These are phyloP conservation scores for Kwoniella mangroviensis DNA, from an alignment of 768 basidiomycete species.

Conservation along the genomic window DNA sequence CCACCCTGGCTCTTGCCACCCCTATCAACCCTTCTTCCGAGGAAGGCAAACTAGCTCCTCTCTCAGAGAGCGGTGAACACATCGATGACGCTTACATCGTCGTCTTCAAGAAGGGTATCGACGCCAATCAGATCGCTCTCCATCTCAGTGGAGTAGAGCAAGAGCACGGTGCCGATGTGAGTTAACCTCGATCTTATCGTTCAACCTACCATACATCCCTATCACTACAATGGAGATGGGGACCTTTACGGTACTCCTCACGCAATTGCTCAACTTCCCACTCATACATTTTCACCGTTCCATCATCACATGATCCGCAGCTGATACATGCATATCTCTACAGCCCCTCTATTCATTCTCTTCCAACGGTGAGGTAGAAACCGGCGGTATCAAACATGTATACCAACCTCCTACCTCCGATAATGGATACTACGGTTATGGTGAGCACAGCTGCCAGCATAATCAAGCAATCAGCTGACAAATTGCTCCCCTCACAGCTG, in stretches of 20 bases:
- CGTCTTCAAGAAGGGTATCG: constrained; percentile 75
- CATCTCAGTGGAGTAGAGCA: constrained; percentile 77
- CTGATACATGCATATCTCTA: not conserved
- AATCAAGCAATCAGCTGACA: constrained; percentile 2
- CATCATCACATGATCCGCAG: too few relatives aligned
- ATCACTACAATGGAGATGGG: not conserved
- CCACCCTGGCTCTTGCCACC: constrained; percentile 40
- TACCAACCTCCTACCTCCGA: constrained; percentile 68
- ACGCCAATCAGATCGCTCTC: constrained; percentile 64
- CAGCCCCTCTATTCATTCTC: constrained; percentile 45
- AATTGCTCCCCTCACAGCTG: constrained; percentile 60
- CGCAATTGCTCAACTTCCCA: not conserved
- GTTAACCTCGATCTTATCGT: constrained; percentile 25
- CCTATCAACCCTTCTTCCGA: constrained; percentile 34
- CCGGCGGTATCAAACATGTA: constrained; percentile 65
- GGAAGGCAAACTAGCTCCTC: constrained; percentile 46
- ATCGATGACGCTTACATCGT: constrained; percentile 85
- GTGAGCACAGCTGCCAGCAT: constrained; percentile 37
- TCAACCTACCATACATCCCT: not conserved
- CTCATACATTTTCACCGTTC: too few relatives aligned
- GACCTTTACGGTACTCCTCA: constrained; percentile 7
- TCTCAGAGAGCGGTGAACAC: constrained; percentile 43
- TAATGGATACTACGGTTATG: constrained; percentile 66
- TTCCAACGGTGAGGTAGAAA: constrained; percentile 38
- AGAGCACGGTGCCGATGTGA: constrained; percentile 64